Percentiles rank a stretch among this genome's conserved stretches.
Conservation (phyloP, 306 rosid genomes). For the Arachis hypogaea region DNA sequence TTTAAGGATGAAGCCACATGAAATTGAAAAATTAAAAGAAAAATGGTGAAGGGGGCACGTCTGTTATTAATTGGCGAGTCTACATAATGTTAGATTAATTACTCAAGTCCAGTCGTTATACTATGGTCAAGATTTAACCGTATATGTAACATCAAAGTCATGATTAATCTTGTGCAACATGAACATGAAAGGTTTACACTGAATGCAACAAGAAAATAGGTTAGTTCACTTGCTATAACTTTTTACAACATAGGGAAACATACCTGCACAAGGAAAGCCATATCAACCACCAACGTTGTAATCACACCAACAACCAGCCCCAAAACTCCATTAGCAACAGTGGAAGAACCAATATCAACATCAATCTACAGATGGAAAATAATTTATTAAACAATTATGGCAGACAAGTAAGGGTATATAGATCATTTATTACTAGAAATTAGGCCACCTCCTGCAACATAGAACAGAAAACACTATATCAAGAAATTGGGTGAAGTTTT, state of each 20-base stretch:
- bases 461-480: constrained; percentile 10
- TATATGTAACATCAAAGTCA: constrained; percentile 28
- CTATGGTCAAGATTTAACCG: constrained; percentile 21
- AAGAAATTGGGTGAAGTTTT: constrained; percentile 38
- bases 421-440: constrained; percentile 37
- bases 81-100: constrained; percentile 12
- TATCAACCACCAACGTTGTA: constrained; percentile 96
- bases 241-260: constrained; percentile 29
- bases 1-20: constrained; percentile 3
- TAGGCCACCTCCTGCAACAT: constrained; percentile 5
- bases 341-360: constrained; percentile 98
- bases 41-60: background rate
- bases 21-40: background rate
- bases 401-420: constrained; percentile 24
- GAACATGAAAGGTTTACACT: constrained; percentile 20
- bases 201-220: constrained; percentile 17
- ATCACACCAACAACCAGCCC: constrained; percentile 95
- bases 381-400: constrained; percentile 30
- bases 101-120: constrained; percentile 16
- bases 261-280: constrained; percentile 99
- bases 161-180: background rate
- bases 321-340: constrained; percentile 99
- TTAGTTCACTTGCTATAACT: background rate
- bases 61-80: too few relatives aligned
- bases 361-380: constrained; percentile 70